These are phyloP conservation scores for Leishmania tarentolae DNA, from an alignment of 208 protist genomes.

Conservation along the genomic window DNA sequence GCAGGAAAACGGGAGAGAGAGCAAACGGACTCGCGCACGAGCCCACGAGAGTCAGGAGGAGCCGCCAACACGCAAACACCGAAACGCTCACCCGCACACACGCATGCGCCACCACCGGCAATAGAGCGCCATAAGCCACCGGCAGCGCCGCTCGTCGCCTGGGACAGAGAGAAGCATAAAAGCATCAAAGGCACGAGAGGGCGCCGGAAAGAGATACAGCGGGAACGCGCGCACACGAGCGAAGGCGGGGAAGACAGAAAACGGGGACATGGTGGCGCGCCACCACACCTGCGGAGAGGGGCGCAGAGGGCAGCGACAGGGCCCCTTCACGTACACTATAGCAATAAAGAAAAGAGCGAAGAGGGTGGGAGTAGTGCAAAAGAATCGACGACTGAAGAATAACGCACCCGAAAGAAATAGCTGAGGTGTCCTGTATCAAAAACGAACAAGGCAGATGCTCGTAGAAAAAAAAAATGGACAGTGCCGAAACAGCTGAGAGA, in stretches of 20 bases:
- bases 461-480: neutral
- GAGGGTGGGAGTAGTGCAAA: neutral
- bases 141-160: neutral
- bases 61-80: no score
- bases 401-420: neutral
- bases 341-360: neutral
- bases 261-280: neutral
- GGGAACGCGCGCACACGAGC: neutral
- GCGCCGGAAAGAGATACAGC: neutral
- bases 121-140: neutral
- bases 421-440: neutral
- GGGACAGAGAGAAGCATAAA: neutral
- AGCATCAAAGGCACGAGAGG: neutral
- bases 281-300: neutral
- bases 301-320: no score
- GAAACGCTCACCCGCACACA: neutral
- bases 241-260: neutral
- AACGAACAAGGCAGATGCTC: neutral
- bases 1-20: neutral
- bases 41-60: neutral
- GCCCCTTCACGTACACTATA: neutral
- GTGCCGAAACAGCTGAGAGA: neutral
- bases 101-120: neutral
- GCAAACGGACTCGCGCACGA: neutral
- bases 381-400: neutral